These are phyloP conservation scores for Thermochaetoides thermophila DNA, from an alignment of 495 filamentous ascomycete genomes.

Conservation along the genomic window DNA sequence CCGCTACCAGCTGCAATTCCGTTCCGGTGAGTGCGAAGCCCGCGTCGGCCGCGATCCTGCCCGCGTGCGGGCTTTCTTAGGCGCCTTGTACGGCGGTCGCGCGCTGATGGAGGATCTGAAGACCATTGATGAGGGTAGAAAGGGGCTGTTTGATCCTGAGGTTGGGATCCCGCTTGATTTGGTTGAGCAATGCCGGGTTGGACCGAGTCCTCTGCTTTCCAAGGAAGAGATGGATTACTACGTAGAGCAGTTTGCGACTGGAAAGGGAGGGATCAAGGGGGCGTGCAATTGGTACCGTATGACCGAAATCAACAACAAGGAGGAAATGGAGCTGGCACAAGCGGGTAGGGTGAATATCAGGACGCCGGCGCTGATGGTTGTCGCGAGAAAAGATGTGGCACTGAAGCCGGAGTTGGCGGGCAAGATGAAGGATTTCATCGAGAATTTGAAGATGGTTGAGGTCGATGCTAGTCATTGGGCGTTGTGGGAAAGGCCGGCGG, in stretches of 20 bases:
- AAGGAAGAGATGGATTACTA: constrained; percentile 68
- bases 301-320: constrained; percentile 52
- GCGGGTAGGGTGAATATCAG: constrained; percentile 29
- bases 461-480: constrained; percentile 58
- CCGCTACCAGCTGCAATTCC: constrained; percentile 71
- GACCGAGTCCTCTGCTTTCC: constrained; percentile 38
- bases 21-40: no score
- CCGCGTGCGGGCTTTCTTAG: constrained; percentile 56
- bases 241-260: constrained; percentile 46
- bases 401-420: constrained; percentile 50
- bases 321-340: constrained; percentile 42
- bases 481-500: constrained; percentile 46
- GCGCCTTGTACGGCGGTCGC: constrained; percentile 49
- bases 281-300: constrained; percentile 81
- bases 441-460: constrained; percentile 41
- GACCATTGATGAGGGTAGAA: constrained; percentile 39
- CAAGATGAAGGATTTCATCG: constrained; percentile 51
- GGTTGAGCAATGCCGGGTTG: constrained; percentile 28
- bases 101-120: no score
- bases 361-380: constrained; percentile 59
- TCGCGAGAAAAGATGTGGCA: constrained; percentile 50
- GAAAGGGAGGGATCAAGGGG: constrained; percentile 60
- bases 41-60: no score
- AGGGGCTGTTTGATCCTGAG: constrained; percentile 36
- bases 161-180: constrained; percentile 38